Percentiles rank a stretch among this genome's conserved stretches.
phyloP scores from a whole-genome alignment of 164 flowering plant species.

The Umbellularia californica region DNA sequence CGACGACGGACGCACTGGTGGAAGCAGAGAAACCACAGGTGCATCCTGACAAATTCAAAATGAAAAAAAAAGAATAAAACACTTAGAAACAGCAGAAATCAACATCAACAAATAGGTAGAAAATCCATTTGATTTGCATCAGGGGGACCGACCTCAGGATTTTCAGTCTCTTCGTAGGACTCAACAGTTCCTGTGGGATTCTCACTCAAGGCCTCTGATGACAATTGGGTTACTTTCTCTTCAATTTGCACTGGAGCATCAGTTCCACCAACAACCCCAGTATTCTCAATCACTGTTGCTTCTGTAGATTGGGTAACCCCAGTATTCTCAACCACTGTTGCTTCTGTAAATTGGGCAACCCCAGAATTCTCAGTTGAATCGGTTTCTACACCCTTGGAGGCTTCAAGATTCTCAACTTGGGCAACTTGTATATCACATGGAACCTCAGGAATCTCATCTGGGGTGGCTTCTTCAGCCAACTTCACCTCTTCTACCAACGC shows the following conservation, averaged over 20 bases:
- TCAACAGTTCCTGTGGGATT: slow-evolving; percentile 18
- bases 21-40: slow-evolving; percentile 8
- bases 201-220: slow-evolving; percentile 8
- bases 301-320: neutral
- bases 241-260: slow-evolving; percentile 10
- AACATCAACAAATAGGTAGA: neutral
- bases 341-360: neutral
- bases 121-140: neutral
- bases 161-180: slow-evolving; percentile 12
- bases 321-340: slow-evolving; percentile 1
- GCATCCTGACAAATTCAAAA: slow-evolving; percentile 6
- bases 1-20: slow-evolving; percentile 28
- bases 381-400: neutral
- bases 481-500: neutral
- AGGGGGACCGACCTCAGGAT: slow-evolving; percentile 34
- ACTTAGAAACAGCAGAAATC: neutral
- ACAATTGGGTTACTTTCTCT: slow-evolving; percentile 10
- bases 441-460: neutral
- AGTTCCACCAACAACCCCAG: slow-evolving; percentile 11
- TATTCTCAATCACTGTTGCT: neutral
- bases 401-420: neutral
- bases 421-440: neutral
- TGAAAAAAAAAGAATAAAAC: neutral
- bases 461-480: neutral
- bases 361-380: neutral